Base-by-base conservation (phyloP, 768 basidiomycete genomes). In the Leccinum rimulosum region DNA sequence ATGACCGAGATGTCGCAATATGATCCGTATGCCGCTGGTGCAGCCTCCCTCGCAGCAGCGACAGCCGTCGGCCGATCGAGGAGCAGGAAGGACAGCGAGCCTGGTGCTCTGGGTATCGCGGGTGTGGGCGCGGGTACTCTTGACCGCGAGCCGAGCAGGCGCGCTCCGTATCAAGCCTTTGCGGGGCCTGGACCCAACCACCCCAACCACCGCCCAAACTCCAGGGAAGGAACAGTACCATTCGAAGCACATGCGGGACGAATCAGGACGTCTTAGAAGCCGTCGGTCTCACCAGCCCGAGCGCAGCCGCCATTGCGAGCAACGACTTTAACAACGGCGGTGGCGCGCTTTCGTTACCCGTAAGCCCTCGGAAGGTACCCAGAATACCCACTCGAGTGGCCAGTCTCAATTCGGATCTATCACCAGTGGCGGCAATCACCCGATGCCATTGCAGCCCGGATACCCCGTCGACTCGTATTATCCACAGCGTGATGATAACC, bases 1-100 rank as follows among this genome's bases (percentile, higher is more conserved):
- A 82, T 86, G 82, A 76, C 74, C 19, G 84, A 84, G 64, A 72
- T 76, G 67, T 61, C 73, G 4, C 71, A 67, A n/a, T 74, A 68
- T 67, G 78, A 79, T 28, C 68, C 76, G 3, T 77, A 78, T 9
- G 58, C 69, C 1, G 66, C 68, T 5, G 65, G 60, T 11, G 68
- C 66, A 6, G 64, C 62, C 4, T 55, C 61, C 6, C 55, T 70
- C 2, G 72, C 64, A 4, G 63, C 64, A 1, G 62, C 64, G 0
- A 58, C 64, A 3, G 72, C 66, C 3, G 55, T 66, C 2, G 70
- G 62, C 25, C 61, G 69, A 35, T 50, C 59, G 8, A 60, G 72
- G 57, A 62, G 63, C 7, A 62, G 74, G 36, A 73, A 68, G 9
- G 73, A 72, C 7, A 74, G 67, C 7, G 70, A 65, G 45, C 60